These are phyloP conservation scores for Claviceps humidiphila DNA, from an alignment of 2,329 filamentous ascomycete species.

Conservation along the genomic window DNA sequence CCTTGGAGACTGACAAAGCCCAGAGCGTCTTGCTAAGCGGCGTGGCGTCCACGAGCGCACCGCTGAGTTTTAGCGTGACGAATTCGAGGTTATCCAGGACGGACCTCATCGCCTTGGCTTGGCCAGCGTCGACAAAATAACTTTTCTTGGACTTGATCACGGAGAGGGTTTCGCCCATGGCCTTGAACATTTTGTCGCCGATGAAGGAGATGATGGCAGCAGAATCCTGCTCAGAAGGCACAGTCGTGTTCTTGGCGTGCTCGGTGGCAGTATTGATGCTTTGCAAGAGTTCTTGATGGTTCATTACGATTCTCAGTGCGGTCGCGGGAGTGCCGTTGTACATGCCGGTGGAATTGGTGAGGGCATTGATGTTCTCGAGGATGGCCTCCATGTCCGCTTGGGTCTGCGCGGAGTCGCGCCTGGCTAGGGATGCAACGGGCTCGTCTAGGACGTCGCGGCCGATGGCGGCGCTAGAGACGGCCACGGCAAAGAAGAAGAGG, in stretches of 20 bases:
- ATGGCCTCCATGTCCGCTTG: not conserved
- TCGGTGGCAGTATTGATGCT: not conserved
- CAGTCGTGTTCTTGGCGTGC: not conserved
- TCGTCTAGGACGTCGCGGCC: not conserved
- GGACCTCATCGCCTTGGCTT: not conserved
- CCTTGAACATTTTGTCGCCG: not conserved
- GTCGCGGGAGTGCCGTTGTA: not conserved
- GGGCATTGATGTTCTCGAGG: not conserved
- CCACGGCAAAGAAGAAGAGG: slow-evolving; percentile 4
- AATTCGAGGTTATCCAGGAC: not conserved
- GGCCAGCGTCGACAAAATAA: too few relatives aligned
- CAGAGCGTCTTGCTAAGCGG: not conserved
- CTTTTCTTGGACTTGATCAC: not conserved
- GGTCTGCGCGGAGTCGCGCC: slow-evolving; percentile 1
- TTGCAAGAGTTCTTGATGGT: not conserved
- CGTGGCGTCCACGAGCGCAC: not conserved
- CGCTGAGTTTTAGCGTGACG: not conserved
- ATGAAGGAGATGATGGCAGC: not conserved
- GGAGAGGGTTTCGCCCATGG: not conserved
- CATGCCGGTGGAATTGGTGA: not conserved
- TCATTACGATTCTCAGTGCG: not conserved
- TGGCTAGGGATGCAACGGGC: not conserved
- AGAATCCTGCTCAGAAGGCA: not conserved
- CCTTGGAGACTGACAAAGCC: not conserved
- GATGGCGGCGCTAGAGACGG: slow-evolving; percentile 3